Evolutionary conservation across 2,329 filamentous ascomycete genomes (phyloP), one percentile per base, ranked within the genome.

Genomic region (Zymoseptoria ardabiliae): DNA sequence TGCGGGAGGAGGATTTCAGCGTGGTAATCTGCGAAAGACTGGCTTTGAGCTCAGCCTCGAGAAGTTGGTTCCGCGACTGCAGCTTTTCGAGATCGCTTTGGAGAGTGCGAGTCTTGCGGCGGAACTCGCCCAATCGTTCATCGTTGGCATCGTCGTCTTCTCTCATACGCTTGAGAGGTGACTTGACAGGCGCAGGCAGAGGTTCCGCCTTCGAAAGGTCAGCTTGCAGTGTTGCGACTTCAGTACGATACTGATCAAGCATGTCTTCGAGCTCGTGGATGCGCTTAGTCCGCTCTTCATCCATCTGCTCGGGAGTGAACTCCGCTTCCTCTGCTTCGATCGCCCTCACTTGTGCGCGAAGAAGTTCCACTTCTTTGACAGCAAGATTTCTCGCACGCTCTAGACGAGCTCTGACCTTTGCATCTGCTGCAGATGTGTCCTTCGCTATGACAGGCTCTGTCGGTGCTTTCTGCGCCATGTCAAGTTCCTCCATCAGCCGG

Each of bases 341-440:
- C 0, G 89, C 88, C 75, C 92, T 92, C 57, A 97, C 81, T 73
- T 99, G 94, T 0, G 91, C 93, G 21, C 94, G 89, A 6, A 99
- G 82, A 71, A 96, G 96, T 66, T 97, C 92, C 0, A 94, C 90
- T 72, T 99, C 95, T 71, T 97, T 97, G 22, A 91, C 81, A 0
- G 92, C 91, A 7, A 99, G 81, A 0, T 82, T 84, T 59, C 90
- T 89, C 71, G 97, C 93, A 60, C 94, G 83, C 68, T 99, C 93
- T 0, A 97, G 77, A 30, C 94, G 84, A 56, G 88, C 78, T 50
- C 85, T 86, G 1, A 83, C 82, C 74, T 91, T 83, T 62, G 72
- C 88, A 68, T 90, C 88, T 17, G 79, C 78, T 10, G 59, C 57
- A 23, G 59, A 50, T 2, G 77, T 74, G 35, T 17, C 35, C 13